Percentiles rank a stretch among this genome's conserved stretches.
phyloP scores from a whole-genome alignment of 768 basidiomycete species.

The Pleurotus citrinopileatus region DNA sequence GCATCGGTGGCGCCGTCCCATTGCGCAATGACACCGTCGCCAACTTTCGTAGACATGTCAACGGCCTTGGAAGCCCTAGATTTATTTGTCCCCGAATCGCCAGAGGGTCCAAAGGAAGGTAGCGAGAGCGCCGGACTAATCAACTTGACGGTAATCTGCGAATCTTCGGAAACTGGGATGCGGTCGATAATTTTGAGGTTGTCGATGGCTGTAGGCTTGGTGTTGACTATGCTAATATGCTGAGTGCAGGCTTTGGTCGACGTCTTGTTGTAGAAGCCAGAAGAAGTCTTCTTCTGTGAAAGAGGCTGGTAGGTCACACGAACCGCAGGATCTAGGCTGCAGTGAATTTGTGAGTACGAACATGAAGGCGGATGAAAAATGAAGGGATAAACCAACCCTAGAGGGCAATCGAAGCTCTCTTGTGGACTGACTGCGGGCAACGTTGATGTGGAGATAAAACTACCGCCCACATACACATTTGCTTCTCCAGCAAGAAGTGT shows the following conservation, averaged over 20 bases:
- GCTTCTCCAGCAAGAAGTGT: conserved; percentile 31
- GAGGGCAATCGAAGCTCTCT: conserved; percentile 37
- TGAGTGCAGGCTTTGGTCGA: conserved; percentile 9
- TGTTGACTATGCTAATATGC: conserved; percentile 1
- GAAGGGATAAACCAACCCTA: conserved; percentile 27
- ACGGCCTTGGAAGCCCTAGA: neutral
- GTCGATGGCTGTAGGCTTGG: neutral
- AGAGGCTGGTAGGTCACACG: conserved; percentile 1
- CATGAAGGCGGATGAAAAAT: neutral
- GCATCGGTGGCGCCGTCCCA: conserved; percentile 36
- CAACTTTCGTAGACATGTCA: neutral
- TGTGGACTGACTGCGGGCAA: conserved; percentile 33
- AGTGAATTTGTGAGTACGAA: neutral
- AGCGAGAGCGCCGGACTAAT: conserved; percentile 38
- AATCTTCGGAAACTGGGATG: conserved; percentile 1
- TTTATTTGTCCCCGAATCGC: neutral
- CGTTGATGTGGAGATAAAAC: conserved; percentile 33
- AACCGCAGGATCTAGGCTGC: conserved; percentile 4
- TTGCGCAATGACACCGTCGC: conserved; percentile 27
- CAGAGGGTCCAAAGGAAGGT: conserved; percentile 7
- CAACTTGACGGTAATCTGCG: conserved; percentile 20
- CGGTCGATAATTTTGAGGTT: conserved; percentile 7
- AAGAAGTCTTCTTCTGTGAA: conserved; percentile 23
- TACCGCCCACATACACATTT: conserved; percentile 39
- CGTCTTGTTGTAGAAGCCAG: conserved; percentile 33